Conservation (phyloP, 805 yeast species). For the Myxozyma monticola region DNA sequence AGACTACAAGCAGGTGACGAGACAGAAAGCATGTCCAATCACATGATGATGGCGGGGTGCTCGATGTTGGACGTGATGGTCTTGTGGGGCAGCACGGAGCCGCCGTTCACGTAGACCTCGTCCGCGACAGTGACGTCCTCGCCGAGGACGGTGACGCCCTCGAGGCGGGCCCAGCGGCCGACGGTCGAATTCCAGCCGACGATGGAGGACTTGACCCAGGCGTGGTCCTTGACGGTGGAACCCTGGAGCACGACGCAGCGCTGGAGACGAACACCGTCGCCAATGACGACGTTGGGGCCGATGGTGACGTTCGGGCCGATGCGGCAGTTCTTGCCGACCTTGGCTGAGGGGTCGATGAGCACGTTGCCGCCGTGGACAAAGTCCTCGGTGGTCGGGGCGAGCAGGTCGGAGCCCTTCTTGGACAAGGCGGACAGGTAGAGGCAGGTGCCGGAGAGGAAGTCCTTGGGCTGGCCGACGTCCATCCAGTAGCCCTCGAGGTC, state of each 20-base stretch:
- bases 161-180: slow-evolving; percentile 98
- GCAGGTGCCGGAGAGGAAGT: slow-evolving; percentile 93
- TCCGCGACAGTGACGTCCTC: slow-evolving; percentile 98
- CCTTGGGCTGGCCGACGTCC: slow-evolving; percentile 99
- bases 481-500: slow-evolving; percentile 99
- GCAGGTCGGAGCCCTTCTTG: slow-evolving; percentile 70
- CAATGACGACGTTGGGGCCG: slow-evolving; percentile 94
- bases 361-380: slow-evolving; percentile 90
- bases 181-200: slow-evolving; percentile 99
- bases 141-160: slow-evolving; percentile 96
- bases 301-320: slow-evolving; percentile 98
- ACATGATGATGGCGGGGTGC: slow-evolving; percentile 98
- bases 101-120: slow-evolving; percentile 98
- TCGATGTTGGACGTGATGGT: slow-evolving; percentile 94
- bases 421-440: slow-evolving; percentile 84
- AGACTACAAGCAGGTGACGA: neutral
- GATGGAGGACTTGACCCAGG: slow-evolving; percentile 95
- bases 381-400: slow-evolving; percentile 60
- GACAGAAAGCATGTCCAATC: slow-evolving; percentile 42
- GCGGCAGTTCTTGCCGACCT: slow-evolving; percentile 86
- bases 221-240: slow-evolving; percentile 93
- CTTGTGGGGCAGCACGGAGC: slow-evolving; percentile 98
- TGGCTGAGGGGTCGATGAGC: slow-evolving; percentile 91
- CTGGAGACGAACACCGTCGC: slow-evolving; percentile 98
- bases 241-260: slow-evolving; percentile 90